Conservation (phyloP, 2,329 filamentous ascomycete genomes). For the Colletotrichum gigasporum region DNA sequence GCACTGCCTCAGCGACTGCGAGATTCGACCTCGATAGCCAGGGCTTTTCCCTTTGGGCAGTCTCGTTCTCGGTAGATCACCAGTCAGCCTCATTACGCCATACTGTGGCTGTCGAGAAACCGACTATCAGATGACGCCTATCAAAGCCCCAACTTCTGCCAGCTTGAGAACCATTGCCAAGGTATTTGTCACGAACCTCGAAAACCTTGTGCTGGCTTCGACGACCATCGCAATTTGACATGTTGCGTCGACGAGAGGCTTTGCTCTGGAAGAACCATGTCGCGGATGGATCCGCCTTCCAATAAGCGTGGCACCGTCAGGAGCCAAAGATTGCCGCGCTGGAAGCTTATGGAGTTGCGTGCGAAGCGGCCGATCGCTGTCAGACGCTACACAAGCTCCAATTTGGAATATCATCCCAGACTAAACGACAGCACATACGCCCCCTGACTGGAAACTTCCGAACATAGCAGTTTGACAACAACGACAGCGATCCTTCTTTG, state of each 20-base stretch:
- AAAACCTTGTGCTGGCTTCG: neutral
- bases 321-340: no score
- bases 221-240: neutral
- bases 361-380: no score
- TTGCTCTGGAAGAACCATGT: neutral
- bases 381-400: no score
- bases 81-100: neutral
- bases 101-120: neutral
- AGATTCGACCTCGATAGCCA: neutral
- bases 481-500: neutral
- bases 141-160: neutral
- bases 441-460: no score
- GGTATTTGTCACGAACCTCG: neutral
- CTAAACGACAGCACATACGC: no score
- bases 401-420: no score
- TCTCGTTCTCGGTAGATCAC: neutral
- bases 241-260: neutral
- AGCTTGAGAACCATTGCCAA: neutral
- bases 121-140: conserved; percentile 5
- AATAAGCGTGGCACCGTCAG: neutral
- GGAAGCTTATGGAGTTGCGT: no score
- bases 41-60: neutral
- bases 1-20: neutral
- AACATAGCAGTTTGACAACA: no score
- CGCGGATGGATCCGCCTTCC: neutral